Evolutionary conservation across 768 basidiomycete genomes (phyloP).

Genomic region (Sarcodon sp.): DNA sequence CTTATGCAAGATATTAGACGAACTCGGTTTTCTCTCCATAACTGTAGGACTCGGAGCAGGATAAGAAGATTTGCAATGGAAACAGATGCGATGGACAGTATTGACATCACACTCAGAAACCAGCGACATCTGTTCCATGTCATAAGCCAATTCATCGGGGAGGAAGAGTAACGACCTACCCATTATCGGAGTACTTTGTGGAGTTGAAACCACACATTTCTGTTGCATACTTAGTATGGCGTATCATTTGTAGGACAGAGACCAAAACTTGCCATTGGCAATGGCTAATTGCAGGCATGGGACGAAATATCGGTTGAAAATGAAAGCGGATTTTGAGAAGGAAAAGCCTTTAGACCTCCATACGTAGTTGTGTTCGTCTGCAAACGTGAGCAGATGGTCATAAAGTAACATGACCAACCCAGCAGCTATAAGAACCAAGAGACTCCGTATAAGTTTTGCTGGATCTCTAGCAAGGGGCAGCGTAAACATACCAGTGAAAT

Average conservation of each 20-base stretch:
- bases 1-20: no score
- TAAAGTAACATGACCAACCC: conserved; percentile 24
- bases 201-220: no score
- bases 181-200: no score
- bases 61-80: conserved; percentile 20
- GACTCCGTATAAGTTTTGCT: background rate
- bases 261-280: no score
- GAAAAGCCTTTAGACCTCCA: conserved; percentile 23
- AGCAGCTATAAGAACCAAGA: conserved; percentile 11
- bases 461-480: background rate
- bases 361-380: conserved; percentile 25
- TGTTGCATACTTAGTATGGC: no score
- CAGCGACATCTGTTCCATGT: conserved; percentile 14
- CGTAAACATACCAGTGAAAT: conserved; percentile 8
- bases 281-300: no score
- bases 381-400: conserved; percentile 26
- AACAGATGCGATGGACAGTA: conserved; percentile 15
- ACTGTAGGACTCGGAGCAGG: conserved; percentile 19
- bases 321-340: conserved; percentile 24
- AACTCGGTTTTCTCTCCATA: conserved; percentile 21
- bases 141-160: background rate
- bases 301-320: conserved; percentile 26
- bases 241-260: no score
- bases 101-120: conserved; percentile 11
- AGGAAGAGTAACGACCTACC: no score